Conservation (phyloP, 2,329 filamentous ascomycete genomes). For the Diaporthe longicolla region DNA sequence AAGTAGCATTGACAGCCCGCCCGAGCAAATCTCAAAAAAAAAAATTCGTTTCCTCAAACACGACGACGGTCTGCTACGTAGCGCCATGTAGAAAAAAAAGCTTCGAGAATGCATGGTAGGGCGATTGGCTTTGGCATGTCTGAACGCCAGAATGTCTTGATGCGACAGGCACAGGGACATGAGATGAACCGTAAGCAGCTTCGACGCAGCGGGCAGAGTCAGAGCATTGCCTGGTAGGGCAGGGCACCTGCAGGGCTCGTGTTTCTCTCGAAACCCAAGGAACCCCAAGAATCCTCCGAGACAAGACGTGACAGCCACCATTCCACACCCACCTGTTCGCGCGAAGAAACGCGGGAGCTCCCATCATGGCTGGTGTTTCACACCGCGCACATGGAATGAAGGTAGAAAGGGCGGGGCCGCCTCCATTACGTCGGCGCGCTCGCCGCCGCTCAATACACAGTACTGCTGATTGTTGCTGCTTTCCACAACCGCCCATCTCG, state of each 20-base stretch:
- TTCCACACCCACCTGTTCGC: constrained; percentile 28
- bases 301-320: constrained; percentile 33
- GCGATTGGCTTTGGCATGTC: neutral
- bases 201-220: neutral
- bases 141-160: neutral
- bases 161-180: constrained; percentile 17
- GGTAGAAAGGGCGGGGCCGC: neutral
- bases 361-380: constrained; percentile 26
- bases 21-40: constrained; percentile 16
- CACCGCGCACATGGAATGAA: constrained; percentile 21
- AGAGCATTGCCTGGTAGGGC: constrained; percentile 16
- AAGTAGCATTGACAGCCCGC: constrained; percentile 7
- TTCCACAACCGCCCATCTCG: neutral
- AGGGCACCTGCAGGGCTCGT: constrained; percentile 8
- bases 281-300: constrained; percentile 21
- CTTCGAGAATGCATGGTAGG: constrained; percentile 17
- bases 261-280: constrained; percentile 14
- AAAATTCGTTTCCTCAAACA: neutral
- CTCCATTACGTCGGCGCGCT: constrained; percentile 14
- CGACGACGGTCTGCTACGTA: constrained; percentile 1
- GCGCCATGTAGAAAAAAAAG: neutral
- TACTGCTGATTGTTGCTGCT: neutral
- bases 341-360: constrained; percentile 24
- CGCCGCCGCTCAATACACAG: too few relatives aligned
- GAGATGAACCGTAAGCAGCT: constrained; percentile 24